These are phyloP conservation scores for Helenozyma rhizophorensis DNA, from an alignment of 805 yeast genomes.

Conservation along the genomic window DNA sequence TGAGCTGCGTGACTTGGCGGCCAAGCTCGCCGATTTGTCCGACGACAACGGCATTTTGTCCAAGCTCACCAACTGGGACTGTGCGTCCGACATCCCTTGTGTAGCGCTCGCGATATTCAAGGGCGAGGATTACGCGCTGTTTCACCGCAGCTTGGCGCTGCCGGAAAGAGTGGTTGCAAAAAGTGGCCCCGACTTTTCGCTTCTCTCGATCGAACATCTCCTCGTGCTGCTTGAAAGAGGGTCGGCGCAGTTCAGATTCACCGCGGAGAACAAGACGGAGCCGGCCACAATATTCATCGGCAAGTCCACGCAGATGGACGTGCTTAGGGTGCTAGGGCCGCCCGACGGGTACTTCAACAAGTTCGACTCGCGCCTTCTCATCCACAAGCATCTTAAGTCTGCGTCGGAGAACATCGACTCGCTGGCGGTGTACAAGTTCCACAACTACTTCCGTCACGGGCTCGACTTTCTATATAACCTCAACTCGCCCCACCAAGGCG, in stretches of 20 bases:
- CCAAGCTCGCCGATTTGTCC: slow-evolving; percentile 6
- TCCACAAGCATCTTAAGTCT: slow-evolving; percentile 30
- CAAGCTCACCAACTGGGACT: slow-evolving; percentile 29
- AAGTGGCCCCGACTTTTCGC: not conserved
- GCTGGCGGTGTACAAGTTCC: slow-evolving; percentile 34
- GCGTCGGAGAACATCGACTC: slow-evolving; percentile 1
- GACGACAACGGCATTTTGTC: slow-evolving; percentile 24
- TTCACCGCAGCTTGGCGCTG: slow-evolving; percentile 5
- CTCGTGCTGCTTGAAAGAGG: slow-evolving; percentile 17
- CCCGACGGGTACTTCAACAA: slow-evolving; percentile 51
- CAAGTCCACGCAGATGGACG: slow-evolving; percentile 45
- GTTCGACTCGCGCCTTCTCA: slow-evolving; percentile 40
- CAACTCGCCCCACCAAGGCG: slow-evolving; percentile 16
- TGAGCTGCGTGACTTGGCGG: slow-evolving; percentile 15
- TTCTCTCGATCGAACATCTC: slow-evolving; percentile 1
- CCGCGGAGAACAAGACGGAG: slow-evolving; percentile 4
- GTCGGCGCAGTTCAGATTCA: slow-evolving; percentile 18
- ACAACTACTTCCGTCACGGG: slow-evolving; percentile 54
- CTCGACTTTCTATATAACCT: slow-evolving; percentile 50
- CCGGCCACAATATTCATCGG: slow-evolving; percentile 27
- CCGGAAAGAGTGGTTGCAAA: not conserved
- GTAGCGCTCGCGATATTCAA: slow-evolving; percentile 35
- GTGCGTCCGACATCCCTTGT: slow-evolving; percentile 31
- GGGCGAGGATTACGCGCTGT: slow-evolving; percentile 33
- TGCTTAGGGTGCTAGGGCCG: slow-evolving; percentile 47